Base-by-base conservation (phyloP, 2,329 filamentous ascomycete species). In the Sordariomycetes sp. region DNA sequence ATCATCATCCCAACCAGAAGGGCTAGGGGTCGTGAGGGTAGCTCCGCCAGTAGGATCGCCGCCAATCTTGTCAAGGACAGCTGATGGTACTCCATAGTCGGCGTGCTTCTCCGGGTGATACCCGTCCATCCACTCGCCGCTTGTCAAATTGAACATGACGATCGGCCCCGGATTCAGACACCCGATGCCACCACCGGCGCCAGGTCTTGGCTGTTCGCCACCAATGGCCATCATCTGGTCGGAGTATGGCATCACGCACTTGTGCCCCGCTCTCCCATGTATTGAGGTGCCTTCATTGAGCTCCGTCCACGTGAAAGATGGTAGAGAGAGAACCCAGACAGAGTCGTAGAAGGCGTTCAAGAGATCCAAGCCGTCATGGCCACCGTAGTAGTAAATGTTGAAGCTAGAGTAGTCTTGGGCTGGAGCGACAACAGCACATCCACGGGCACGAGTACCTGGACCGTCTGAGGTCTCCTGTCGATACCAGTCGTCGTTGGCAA, bases 311-410 rank as follows among this genome's bases (percentile, higher is more conserved):
- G 75, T 84, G 51, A 93, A 93, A 0, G 79, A 80, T 0, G 86
- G 86, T 6, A 93, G 60, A 0, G 83, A 85, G 10, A 92, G 63
- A 16, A 87, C 79, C 83, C 83, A 92, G 52, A 90, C 81, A 30
- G 85, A 82, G 39, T 86, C 76, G 35, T 54, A 66, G 42, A 65
- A 72, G 12, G 53, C 39, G 1, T 56, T 39, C 0, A 29, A 33
- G 0, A 39, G 19, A 36, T 68, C 38, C 6, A 77, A 43, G 0
- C 72, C 75, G 37, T 75, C 59, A 48, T 82, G 88, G 0, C 86
- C 86, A 12, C 83, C 86, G 46, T 86, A 92, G 59, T 85, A 86
- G 62, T 90, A 88, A 32, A 93, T 79, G 50, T 88, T 87, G 55
- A 81, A 84, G 38, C 79, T 86, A 9, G 81, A 83, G 21, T 66